These are phyloP conservation scores for Pistacia atlantica DNA, from an alignment of 345 rosid genomes.

Conservation along the genomic window DNA sequence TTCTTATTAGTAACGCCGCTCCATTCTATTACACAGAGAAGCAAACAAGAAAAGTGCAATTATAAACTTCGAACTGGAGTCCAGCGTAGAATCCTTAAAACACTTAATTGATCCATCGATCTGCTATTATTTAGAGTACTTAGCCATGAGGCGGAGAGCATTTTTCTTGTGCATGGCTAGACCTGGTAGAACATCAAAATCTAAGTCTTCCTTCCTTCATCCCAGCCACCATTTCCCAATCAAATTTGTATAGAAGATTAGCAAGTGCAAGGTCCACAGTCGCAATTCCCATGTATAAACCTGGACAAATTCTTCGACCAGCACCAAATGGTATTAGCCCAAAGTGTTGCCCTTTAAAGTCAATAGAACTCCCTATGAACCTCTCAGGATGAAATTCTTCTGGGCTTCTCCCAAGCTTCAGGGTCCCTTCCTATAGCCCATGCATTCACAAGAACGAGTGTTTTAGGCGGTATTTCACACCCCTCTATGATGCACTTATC, in stretches of 20 bases:
- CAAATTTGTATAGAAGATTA: conserved; percentile 11
- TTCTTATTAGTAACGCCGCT: too few species aligned
- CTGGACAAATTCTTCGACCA: too few species aligned
- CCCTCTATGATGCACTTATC: conserved; percentile 20
- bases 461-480: conserved; percentile 22
- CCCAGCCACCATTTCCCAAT: background rate
- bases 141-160: conserved; percentile 19
- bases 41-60: too few species aligned
- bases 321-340: background rate
- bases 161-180: conserved; percentile 6
- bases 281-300: too few species aligned
- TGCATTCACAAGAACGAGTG: conserved; percentile 24
- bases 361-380: conserved; percentile 23
- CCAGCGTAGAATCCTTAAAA: too few species aligned
- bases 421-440: conserved; percentile 42
- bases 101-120: background rate
- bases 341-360: conserved; percentile 6
- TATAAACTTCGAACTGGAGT: too few species aligned
- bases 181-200: background rate
- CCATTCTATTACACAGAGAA: too few species aligned
- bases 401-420: conserved; percentile 27
- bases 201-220: background rate
- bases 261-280: too few species aligned
- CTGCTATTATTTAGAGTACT: too few species aligned
- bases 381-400: conserved; percentile 31